Base-by-base conservation (phyloP, 1,284 basidiomycete genomes). In the Clitocybe nebularis region DNA sequence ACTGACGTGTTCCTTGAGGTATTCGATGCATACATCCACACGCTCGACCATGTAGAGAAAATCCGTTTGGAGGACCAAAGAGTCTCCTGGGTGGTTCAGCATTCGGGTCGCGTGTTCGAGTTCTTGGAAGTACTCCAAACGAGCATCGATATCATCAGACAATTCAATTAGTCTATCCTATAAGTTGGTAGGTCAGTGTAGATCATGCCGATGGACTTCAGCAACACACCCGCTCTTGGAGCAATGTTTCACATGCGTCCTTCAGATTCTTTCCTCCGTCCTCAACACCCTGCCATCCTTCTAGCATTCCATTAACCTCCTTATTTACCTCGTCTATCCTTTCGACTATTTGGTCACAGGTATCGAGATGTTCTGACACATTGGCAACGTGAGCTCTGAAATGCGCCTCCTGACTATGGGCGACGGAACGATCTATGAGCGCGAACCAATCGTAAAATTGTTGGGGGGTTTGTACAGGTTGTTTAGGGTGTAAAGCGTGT, bases 391-490 rank as follows among this genome's bases (percentile, higher is more conserved):
- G 89, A 1, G 84, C 80, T 26, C 89, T 76, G 60, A 94, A 95
- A 56, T 93, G 84, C 3, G 88, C 80, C 57, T 96, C 93, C 57
- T 95, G 93, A 48, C 87, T 89, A 56, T 92, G 89, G 9, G 92
- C 85, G 22, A 95, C 89, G 1, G 85, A 86, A 13, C 87, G 74
- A 49, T 95, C 91, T 38, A 96, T 81, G 28, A 86, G 72, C 0
- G 88, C 76, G 60, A 93, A 93, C 84, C 92, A 95, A 66, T 96
- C 93, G 57, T 93, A 91, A 64, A 96, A 95, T 53, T 94, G 89
- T 55, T 96, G 90, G 0, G 91, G 84, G 0, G 90, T 93, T 48
- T 84, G 77, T 33, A 97, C 81, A 3, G 89, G 83, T 19, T 80
- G 73, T 44, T 73, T 76, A 4, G 85, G 83, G 52, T 83, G 79